Conservation (phyloP, 352 stramenopile genomes). For the Phytophthora fragariae region DNA sequence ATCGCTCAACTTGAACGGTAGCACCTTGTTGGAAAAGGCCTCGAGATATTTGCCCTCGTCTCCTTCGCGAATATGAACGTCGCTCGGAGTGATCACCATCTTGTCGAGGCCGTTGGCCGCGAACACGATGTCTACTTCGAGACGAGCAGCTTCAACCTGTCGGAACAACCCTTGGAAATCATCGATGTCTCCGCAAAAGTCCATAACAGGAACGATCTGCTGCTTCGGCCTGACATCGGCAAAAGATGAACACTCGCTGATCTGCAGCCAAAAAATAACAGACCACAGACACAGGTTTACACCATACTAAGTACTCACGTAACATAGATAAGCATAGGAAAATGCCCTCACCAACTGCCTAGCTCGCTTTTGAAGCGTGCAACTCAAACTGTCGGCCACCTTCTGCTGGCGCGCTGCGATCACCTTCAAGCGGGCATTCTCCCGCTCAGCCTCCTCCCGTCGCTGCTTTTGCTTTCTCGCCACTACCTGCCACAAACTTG, state of each 20-base stretch:
- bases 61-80: slow-evolving; percentile 29
- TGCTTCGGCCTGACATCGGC: not conserved
- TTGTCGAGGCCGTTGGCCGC: slow-evolving; percentile 26
- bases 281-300: not conserved
- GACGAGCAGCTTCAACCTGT: slow-evolving; percentile 26
- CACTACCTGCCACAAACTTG: slow-evolving; percentile 33
- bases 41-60: slow-evolving; percentile 29
- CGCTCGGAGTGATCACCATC: slow-evolving; percentile 29
- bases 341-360: slow-evolving; percentile 8
- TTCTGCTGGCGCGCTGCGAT: slow-evolving; percentile 50
- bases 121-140: slow-evolving; percentile 33
- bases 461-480: slow-evolving; percentile 23
- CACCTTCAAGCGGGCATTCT: slow-evolving; percentile 37
- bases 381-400: slow-evolving; percentile 4
- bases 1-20: slow-evolving; percentile 28
- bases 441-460: slow-evolving; percentile 30
- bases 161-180: slow-evolving; percentile 28
- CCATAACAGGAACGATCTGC: slow-evolving; percentile 11
- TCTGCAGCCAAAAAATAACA: slow-evolving; percentile 7
- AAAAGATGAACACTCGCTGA: slow-evolving; percentile 10
- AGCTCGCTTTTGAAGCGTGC: slow-evolving; percentile 14
- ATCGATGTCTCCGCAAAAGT: slow-evolving; percentile 20
- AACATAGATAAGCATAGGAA: not conserved
- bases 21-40: slow-evolving; percentile 32
- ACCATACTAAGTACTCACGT: not conserved